Evolutionary conservation across 495 filamentous ascomycete genomes (phyloP).

Genomic region (Penicillium egyptiacum): DNA sequence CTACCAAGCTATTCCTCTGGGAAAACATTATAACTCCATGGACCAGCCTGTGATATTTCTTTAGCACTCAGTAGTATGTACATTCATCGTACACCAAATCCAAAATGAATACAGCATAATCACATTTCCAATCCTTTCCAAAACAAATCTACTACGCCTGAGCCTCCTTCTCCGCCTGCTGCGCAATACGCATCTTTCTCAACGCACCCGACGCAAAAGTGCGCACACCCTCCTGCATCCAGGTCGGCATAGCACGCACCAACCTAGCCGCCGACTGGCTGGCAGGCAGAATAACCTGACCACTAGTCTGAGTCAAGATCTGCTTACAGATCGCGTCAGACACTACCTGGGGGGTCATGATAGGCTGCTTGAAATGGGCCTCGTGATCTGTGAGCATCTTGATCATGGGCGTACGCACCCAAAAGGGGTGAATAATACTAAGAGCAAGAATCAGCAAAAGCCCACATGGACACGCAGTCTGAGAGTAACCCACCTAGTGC

Average conservation of each 20-base stretch:
- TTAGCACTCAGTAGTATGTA: background rate
- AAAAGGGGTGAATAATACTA: slow-evolving; percentile 47
- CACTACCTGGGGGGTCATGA: slow-evolving; percentile 40
- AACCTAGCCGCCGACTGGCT: slow-evolving; percentile 25
- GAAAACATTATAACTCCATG: background rate
- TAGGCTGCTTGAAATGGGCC: slow-evolving; percentile 36
- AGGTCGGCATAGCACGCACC: slow-evolving; percentile 40
- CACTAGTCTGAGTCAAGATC: slow-evolving; percentile 43
- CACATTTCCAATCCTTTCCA: background rate
- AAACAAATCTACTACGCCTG: background rate
- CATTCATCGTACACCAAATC: background rate
- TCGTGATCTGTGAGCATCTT: slow-evolving; percentile 41
- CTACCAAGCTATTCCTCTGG: background rate
- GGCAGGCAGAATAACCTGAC: slow-evolving; percentile 40
- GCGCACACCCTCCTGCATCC: slow-evolving; percentile 43
- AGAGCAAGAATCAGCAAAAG: background rate
- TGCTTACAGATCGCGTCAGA: slow-evolving; percentile 43
- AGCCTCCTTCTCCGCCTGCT: slow-evolving; percentile 10
- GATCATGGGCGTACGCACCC: slow-evolving; percentile 50
- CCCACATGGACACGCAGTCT: background rate
- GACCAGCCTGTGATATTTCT: slow-evolving; percentile 3
- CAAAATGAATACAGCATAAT: background rate
- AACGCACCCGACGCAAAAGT: slow-evolving; percentile 27
- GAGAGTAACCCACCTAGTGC: slow-evolving; percentile 38
- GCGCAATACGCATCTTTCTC: slow-evolving; percentile 15